These are phyloP conservation scores for Zygotorulaspora danielsina DNA, from an alignment of 805 yeast species.

Conservation along the genomic window DNA sequence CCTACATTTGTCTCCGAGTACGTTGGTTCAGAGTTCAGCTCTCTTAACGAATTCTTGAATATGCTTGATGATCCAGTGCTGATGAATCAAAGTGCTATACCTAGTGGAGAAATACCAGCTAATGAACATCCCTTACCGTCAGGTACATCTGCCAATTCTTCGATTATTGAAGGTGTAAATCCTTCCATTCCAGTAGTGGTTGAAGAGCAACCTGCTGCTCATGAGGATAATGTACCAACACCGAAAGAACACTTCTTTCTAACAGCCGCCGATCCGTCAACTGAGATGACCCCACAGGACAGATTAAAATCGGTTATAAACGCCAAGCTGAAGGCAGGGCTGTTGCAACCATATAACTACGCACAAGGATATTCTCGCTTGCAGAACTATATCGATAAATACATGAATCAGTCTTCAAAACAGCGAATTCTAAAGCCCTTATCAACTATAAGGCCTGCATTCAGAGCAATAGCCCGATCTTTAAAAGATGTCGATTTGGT, in stretches of 20 bases:
- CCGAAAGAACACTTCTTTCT: conserved; percentile 90
- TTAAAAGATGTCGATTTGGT: conserved; percentile 87
- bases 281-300: conserved; percentile 91
- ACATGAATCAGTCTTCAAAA: conserved; percentile 79
- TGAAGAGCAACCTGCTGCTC: conserved; percentile 14
- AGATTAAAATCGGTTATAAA: conserved; percentile 87
- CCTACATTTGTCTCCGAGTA: conserved; percentile 86
- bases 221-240: conserved; percentile 44
- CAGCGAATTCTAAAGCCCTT: conserved; percentile 84
- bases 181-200: conserved; percentile 13
- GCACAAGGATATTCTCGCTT: conserved; percentile 89
- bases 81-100: conserved; percentile 9
- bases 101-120: neutral
- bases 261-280: conserved; percentile 96
- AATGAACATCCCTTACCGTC: neutral
- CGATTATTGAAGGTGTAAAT: neutral
- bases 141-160: neutral
- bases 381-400: conserved; percentile 86
- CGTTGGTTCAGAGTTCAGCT: conserved; percentile 88
- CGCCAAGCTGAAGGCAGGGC: conserved; percentile 91
- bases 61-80: conserved; percentile 80
- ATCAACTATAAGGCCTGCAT: conserved; percentile 84
- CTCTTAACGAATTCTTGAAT: conserved; percentile 80
- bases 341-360: conserved; percentile 86
- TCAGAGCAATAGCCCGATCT: conserved; percentile 85